Evolutionary conservation across 441 rosid genomes (phyloP), one percentile per base, ranked within the genome.

Genomic region (Geranium incanum): DNA sequence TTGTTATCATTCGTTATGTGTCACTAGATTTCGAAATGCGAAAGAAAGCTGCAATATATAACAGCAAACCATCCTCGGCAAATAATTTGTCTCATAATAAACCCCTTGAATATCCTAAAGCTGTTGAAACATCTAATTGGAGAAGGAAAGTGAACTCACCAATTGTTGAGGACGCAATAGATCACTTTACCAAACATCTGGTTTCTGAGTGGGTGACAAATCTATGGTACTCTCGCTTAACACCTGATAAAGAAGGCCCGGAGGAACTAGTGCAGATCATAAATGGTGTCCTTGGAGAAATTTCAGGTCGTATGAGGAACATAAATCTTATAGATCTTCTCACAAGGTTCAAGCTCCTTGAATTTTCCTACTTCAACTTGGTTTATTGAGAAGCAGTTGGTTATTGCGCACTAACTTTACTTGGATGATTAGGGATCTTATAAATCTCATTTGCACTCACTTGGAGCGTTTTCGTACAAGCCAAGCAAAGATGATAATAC

Each of bases 191-290:
- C 45, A 87, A 91, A 77, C 97, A 85, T 84, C 83, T 91, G 64
- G 73, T 91, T 72, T 89, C 96, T 16, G 99, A 95, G 85, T 95
- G 98, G 97, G 87, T 95, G 41, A 70, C 96, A 59, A 92, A 90
- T 86, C 87, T 93, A 8, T 95, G 99, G 99, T 95, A 91, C 82
- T 84, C 89, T 69, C 93, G 91, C 57, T 74, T 95, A 74, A 95
- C 99, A 66, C 83, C 91, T 71, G 99, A 95, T 81, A 85, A 75
- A 76, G 85, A 91, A 79, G 97, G 93, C 50, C 99, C 99, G 33
- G 99, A 90, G 76, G 99, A 93, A 71, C 79, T 95, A 76, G 87
- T 87, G 45, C 85, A 68, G 77, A 82, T 91, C 71, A 81, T 93
- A 16, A 91, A 91, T 77, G 82, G 85, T 71, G 96, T 85, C 81